Base-by-base conservation (phyloP, 2,329 filamentous ascomycete species). In the Cladophialophora chaetospira region DNA sequence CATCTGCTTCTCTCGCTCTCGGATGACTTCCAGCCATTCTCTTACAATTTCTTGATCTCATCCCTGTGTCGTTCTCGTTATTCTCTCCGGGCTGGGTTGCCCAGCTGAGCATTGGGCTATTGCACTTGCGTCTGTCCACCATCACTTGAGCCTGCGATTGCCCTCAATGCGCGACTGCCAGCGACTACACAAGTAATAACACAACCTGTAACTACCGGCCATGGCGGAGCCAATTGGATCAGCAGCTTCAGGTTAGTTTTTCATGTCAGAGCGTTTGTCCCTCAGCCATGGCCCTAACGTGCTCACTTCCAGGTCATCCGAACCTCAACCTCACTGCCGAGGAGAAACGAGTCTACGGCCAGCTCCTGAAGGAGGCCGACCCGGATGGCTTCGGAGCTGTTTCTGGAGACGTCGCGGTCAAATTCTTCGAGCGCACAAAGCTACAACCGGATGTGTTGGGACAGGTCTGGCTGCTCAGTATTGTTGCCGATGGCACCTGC, bases 341-440 rank as follows among this genome's bases (percentile, higher is more conserved):
- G 66, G 94, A 99, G 82, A 97, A 96, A 78, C 88, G 91, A 73
- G 85, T 89, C 58, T 99, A 95, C 74, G 90, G 88, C 66, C 91
- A 94, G 74, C 86, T 99, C 62, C 97, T 99, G 77, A 86, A 89
- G 72, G 88, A 91, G 68, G 94, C 94, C 65, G 94, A 99, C 75
- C 88, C 88, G 58, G 94, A 97, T 67, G 88, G 85, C 71, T 87
- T 96, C 56, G 91, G 92, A 54, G 91, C 97, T 63, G 90, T 99
- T 29, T 97, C 94, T 15, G 94, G 94, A 73, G 94, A 99, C 75
- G 83, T 95, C 60, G 94, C 94, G 57, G 92, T 99, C 72, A 90
- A 91, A 72, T 97, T 99, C 79, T 99, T 99, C 71, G 92, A 97
- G 75, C 94, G 94, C 80, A 97, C 94, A 43, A 87, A 89, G 66